Percentiles rank a stretch among this genome's conserved stretches.
These are phyloP conservation scores for Pichia sp. DNA, from an alignment of 1,139 yeast genomes.

Conservation along the genomic window DNA sequence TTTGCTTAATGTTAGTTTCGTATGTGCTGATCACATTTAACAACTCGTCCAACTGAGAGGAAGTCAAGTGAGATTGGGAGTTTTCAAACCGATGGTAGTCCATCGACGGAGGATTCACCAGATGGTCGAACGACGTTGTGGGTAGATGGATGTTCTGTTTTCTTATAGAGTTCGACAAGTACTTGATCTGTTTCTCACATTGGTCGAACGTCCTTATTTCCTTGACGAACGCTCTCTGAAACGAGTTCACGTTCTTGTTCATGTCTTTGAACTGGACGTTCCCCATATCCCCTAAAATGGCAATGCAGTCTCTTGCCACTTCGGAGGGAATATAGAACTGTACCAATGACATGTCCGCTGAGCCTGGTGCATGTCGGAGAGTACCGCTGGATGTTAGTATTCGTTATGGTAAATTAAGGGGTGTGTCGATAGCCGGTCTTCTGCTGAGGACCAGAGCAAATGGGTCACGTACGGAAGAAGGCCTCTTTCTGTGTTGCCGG, in stretches of 20 bases:
- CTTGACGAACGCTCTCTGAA: slow-evolving; percentile 81
- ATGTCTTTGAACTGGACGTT: slow-evolving; percentile 86
- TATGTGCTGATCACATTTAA: slow-evolving; percentile 37
- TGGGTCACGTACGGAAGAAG: slow-evolving; percentile 16
- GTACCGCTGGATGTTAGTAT: slow-evolving; percentile 13
- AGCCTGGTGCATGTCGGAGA: slow-evolving; percentile 38
- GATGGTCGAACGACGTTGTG: slow-evolving; percentile 26
- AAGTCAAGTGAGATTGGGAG: slow-evolving; percentile 19
- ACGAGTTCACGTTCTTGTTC: slow-evolving; percentile 71
- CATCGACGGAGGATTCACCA: slow-evolving; percentile 22
- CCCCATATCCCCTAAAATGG: slow-evolving; percentile 76
- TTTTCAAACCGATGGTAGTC: slow-evolving; percentile 17
- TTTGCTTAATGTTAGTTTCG: slow-evolving; percentile 42
- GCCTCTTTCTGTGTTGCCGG: slow-evolving; percentile 14
- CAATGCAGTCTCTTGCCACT: slow-evolving; percentile 81
- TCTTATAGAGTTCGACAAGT: slow-evolving; percentile 30
- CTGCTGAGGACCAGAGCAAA: neutral
- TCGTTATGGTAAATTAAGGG: too few relatives aligned
- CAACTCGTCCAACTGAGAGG: slow-evolving; percentile 43
- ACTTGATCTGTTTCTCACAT: slow-evolving; percentile 55
- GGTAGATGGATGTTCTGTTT: slow-evolving; percentile 29
- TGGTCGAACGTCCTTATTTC: slow-evolving; percentile 72
- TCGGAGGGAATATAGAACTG: slow-evolving; percentile 92
- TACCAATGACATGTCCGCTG: slow-evolving; percentile 92
- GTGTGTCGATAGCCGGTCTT: too few relatives aligned